Base-by-base conservation (phyloP, 306 rosid species). In the Luffa acutangula region DNA sequence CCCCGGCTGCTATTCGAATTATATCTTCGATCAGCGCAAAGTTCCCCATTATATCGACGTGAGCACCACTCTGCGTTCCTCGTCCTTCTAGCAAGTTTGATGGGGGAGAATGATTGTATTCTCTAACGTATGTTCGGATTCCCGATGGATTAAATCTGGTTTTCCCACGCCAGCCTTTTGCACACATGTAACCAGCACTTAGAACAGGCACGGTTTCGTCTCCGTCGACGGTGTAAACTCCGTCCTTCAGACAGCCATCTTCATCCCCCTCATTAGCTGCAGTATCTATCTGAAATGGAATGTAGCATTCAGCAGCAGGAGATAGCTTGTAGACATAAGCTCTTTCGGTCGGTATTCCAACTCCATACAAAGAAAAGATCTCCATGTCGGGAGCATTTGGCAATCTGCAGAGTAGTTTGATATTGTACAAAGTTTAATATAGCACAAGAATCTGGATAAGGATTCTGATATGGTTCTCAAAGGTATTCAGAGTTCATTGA, bases 341-440 rank as follows among this genome's bases (percentile, higher is more conserved):
- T 85, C 97, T 89, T 85, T 93, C 97, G 0, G 96, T 93, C 18
- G 90, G 96, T 77, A 93, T 84, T 74, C 97, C 97, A 64, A 93
- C 96, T 80, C 96, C 97, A 84, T 93, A 93, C 76, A 93, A 73
- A 12, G 96, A 91, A 82, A 86, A 88, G 78, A 93, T 89, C 86
- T 93, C 97, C 94, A 91, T 89, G 79, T 90, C 92, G 17, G 94
- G 97, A 80, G 96, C 97, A 84, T 89, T 87, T 46, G 97, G 97
- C 73, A 93, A 82, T 69, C 97, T 93, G 93, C 83, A 85, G 20
- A 59, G n/a, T 58, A 20, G 69, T 52, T 43, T 33, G 15, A 43
- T 54, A 43, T 12, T 17, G 51, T 37, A 39, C 36, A 39, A 56
- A 76, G 69, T 20, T 70, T 21, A 70, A 43, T 43, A 70, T 4